A percentile compares a stretch with the other conserved stretches of the same genome.
Evolutionary conservation across 2,329 filamentous ascomycete genomes (phyloP).

Genomic region (Nemania bipapillata): DNA sequence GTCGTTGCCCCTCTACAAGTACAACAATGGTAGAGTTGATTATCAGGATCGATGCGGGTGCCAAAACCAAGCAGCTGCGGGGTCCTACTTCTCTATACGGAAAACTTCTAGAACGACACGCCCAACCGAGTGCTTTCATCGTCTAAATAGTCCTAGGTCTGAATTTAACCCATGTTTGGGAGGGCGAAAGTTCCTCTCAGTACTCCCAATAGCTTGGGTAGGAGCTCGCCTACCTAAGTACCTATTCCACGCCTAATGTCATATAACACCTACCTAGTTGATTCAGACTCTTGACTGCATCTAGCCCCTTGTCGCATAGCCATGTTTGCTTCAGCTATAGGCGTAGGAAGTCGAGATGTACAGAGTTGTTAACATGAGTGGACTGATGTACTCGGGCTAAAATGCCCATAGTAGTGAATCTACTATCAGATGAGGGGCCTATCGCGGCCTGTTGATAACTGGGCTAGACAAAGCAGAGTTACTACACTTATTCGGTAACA

Average conservation of each 20-base stretch:
- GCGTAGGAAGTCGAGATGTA: neutral
- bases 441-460: neutral
- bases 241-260: neutral
- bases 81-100: neutral
- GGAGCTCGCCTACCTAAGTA: neutral
- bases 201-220: neutral
- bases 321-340: neutral
- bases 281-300: neutral
- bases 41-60: constrained; percentile 10
- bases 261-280: neutral
- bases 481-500: neutral
- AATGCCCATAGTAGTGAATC: neutral
- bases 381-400: neutral
- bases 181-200: neutral
- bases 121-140: neutral
- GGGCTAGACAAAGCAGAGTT: neutral
- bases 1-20: constrained; percentile 4
- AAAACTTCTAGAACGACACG: constrained; percentile 12
- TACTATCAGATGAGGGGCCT: neutral
- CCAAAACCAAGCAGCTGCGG: constrained; percentile 1
- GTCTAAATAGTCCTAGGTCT: neutral
- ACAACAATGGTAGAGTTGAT: constrained; percentile 2
- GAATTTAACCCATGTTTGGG: neutral
- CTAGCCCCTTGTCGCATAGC: neutral
- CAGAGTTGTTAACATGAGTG: neutral